Evolutionary conservation across 177 flowering plant genomes (phyloP), one percentile per base, ranked within the genome.

Genomic region (Vitis hybrid): DNA sequence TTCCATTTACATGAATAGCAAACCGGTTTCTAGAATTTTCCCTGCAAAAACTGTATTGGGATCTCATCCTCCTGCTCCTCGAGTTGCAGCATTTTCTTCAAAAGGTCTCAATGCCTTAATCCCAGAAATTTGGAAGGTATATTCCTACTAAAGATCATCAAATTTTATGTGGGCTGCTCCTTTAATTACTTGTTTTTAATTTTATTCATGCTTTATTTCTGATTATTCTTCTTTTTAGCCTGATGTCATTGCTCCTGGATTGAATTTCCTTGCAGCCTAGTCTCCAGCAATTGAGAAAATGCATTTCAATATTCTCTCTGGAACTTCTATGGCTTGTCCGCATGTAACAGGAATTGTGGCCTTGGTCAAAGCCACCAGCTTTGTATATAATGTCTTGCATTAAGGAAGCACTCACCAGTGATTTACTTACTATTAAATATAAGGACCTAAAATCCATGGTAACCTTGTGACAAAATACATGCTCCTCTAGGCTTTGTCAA

Each of bases 261-360:
- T 92, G 72, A 88, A 92, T 72, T 89, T 92, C 56, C 85, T 90
- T 16, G 97, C 97, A 7, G 88, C 97, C 8, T 90, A 90, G 90
- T 89, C 97, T 56, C 95, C 93, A 49, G 87, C 88, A 51, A 75
- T 29, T 56, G 74, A 70, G 18, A 83, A 85, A 18, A 68, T 78
- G 81, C 70, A 84, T n/a, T 90, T 72, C 78, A 90, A 86, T 81
- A 84, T 89, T 62, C 82, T 89, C 49, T 92, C 97, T 10, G 97
- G 97, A 72, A 92, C 95, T 69, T 92, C 97, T 53, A 89, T 90
- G 95, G 84, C 97, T 67, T 90, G 95, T 70, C 97, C 97, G 5
- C 97, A 92, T 65, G 21, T 19, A 19, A 19, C 21, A 19, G 21
- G 21, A 19, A 19, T 19, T 19, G 21, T 19, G 21, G 21, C 21